Conservation (phyloP, 2,329 filamentous ascomycete species). For the Penicillium sp. region DNA sequence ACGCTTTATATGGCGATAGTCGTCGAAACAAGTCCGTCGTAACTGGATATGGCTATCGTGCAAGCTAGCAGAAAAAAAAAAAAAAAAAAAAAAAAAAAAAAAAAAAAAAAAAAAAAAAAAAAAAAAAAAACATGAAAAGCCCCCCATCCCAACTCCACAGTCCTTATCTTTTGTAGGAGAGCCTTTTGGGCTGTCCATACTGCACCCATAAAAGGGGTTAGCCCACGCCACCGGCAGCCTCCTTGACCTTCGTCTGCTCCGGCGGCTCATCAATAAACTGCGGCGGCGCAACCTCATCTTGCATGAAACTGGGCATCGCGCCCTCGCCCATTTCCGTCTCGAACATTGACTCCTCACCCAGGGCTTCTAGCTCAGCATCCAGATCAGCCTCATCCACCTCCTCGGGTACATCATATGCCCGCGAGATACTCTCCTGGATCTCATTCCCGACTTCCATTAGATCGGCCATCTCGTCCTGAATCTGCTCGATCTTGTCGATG, state of each 20-base stretch:
- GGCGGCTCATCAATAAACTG: conserved; percentile 93
- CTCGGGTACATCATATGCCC: conserved; percentile 92
- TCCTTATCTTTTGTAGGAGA: conserved; percentile 12
- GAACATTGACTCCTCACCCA: conserved; percentile 90
- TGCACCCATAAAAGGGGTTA: conserved; percentile 14
- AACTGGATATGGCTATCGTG: not conserved
- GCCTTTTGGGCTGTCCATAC: conserved; percentile 9
- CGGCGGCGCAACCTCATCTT: conserved; percentile 77
- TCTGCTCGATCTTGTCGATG: conserved; percentile 91
- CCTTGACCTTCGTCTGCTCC: conserved; percentile 72
- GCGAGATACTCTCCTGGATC: conserved; percentile 88
- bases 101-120: too few species aligned
- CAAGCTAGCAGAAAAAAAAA: too few species aligned
- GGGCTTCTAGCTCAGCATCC: conserved; percentile 90
- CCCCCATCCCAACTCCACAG: conserved; percentile 24
- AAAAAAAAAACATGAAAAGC: too few species aligned
- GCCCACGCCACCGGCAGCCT: conserved; percentile 58
- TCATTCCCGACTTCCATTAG: conserved; percentile 97
- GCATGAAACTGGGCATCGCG: conserved; percentile 76
- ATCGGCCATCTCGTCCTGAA: conserved; percentile 99
- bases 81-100: too few species aligned
- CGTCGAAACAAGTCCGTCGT: not conserved
- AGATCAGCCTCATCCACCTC: conserved; percentile 96
- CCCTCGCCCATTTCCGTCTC: conserved; percentile 64
- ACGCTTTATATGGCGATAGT: conserved; percentile 7